A percentile compares a stretch with the other conserved stretches of the same genome.
Evolutionary conservation across 352 stramenopile species (phyloP).

Genomic region (Blastocystis sp.): DNA sequence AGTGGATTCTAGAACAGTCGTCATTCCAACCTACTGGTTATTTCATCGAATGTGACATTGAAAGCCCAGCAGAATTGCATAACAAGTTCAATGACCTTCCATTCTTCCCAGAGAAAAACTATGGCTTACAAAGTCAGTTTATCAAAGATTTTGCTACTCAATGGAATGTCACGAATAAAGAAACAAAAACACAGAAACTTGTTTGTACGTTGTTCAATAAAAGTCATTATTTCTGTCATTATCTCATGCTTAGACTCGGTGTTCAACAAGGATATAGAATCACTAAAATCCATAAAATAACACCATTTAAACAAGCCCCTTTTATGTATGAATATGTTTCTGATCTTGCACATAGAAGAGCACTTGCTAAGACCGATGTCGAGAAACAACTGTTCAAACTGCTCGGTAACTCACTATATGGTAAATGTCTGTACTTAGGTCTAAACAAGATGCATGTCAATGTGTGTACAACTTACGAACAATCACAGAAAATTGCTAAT

Average conservation of each 20-base stretch:
- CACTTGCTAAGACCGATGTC: neutral
- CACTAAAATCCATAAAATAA: neutral
- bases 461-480: neutral
- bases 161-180: neutral
- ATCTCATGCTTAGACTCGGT: neutral
- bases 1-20: neutral
- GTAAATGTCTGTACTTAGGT: neutral
- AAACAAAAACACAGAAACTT: neutral
- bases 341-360: neutral
- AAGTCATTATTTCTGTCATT: neutral
- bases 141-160: neutral
- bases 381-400: neutral
- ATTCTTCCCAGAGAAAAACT: neutral
- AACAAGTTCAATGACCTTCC: slow-evolving; percentile 24
- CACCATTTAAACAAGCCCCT: neutral
- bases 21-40: no score
- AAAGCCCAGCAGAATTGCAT: neutral
- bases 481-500: neutral
- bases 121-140: neutral
- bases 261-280: neutral
- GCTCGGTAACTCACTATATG: neutral
- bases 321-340: neutral
- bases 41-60: slow-evolving; percentile 14
- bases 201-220: neutral
- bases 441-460: neutral